A percentile compares a stretch with the other conserved stretches of the same genome.
phyloP scores from a whole-genome alignment of 2,329 filamentous ascomycete genomes.

The Aquanectria penicillioides region DNA sequence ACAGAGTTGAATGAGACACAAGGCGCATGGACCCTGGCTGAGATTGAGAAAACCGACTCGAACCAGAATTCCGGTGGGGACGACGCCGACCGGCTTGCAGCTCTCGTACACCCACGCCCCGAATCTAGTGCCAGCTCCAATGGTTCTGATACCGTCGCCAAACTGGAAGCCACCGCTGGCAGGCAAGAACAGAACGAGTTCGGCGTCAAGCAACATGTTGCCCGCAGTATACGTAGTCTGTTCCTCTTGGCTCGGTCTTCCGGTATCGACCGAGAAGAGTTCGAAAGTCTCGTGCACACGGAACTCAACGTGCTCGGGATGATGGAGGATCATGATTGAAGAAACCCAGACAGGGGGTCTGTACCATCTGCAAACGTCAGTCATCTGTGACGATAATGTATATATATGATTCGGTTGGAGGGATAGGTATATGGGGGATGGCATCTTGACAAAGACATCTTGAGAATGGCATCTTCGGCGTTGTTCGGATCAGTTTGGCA shows the following conservation, averaged over 20 bases:
- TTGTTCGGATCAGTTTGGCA: conserved; percentile 28
- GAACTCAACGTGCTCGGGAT: conserved; percentile 77
- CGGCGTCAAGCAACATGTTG: conserved; percentile 82
- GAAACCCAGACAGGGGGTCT: background rate
- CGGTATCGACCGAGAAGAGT: conserved; percentile 80
- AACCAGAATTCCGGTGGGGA: conserved; percentile 39
- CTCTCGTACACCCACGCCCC: conserved; percentile 66
- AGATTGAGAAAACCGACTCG: conserved; percentile 53
- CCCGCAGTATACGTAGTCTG: conserved; percentile 79
- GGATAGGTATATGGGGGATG: background rate
- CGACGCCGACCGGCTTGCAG: conserved; percentile 47
- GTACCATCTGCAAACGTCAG: background rate
- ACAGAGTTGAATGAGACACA: conserved; percentile 40
- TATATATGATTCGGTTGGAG: conserved; percentile 3
- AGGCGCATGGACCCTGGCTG: conserved; percentile 56
- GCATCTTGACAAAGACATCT: conserved; percentile 1
- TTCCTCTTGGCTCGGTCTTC: conserved; percentile 75
- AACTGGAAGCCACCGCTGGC: conserved; percentile 65
- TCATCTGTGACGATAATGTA: conserved; percentile 2
- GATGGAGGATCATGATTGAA: conserved; percentile 66
- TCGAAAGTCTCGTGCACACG: conserved; percentile 75
- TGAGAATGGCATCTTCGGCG: conserved; percentile 37
- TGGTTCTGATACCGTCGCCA: conserved; percentile 68
- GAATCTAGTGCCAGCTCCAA: conserved; percentile 67
- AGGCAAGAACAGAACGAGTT: conserved; percentile 73